Evolutionary conservation across 2,329 filamentous ascomycete genomes (phyloP).

Genomic region (Diplodia corticola): DNA sequence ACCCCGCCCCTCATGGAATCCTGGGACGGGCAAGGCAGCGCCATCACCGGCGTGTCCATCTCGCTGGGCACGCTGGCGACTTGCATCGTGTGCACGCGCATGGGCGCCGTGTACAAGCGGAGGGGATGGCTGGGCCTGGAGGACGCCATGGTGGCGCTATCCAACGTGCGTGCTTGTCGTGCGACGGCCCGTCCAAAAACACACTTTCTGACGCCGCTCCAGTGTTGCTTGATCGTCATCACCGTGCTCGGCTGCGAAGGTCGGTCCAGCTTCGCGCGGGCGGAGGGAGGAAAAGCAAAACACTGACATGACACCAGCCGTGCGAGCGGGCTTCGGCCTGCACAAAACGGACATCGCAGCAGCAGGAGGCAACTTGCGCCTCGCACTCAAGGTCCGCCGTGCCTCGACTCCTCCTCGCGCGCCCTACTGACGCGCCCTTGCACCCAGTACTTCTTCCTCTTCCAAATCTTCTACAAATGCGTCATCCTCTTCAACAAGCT

Average conservation of each 20-base stretch:
- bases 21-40: slow-evolving; percentile 29
- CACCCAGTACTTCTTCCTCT: slow-evolving; percentile 30
- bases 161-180: slow-evolving; percentile 27
- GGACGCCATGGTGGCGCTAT: slow-evolving; percentile 30
- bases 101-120: slow-evolving; percentile 29
- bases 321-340: slow-evolving; percentile 31
- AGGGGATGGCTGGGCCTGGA: slow-evolving; percentile 33
- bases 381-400: slow-evolving; percentile 28
- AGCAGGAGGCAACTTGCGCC: slow-evolving; percentile 27
- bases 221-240: slow-evolving; percentile 11
- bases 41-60: slow-evolving; percentile 31
- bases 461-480: slow-evolving; percentile 30
- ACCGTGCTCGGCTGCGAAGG: slow-evolving; percentile 10
- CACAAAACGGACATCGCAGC: slow-evolving; percentile 27
- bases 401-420: background rate
- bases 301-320: slow-evolving; percentile 18
- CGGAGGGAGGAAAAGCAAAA: background rate
- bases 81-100: slow-evolving; percentile 26
- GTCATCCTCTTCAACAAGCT: slow-evolving; percentile 33
- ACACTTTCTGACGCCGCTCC: background rate
- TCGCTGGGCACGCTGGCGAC: slow-evolving; percentile 27
- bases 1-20: slow-evolving; percentile 24
- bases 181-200: background rate
- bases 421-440: too few species aligned
- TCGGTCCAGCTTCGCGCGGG: background rate